Evolutionary conservation across 1,284 basidiomycete species (phyloP), one percentile per base, ranked within the genome.

Genomic region (Baeospora myosura): DNA sequence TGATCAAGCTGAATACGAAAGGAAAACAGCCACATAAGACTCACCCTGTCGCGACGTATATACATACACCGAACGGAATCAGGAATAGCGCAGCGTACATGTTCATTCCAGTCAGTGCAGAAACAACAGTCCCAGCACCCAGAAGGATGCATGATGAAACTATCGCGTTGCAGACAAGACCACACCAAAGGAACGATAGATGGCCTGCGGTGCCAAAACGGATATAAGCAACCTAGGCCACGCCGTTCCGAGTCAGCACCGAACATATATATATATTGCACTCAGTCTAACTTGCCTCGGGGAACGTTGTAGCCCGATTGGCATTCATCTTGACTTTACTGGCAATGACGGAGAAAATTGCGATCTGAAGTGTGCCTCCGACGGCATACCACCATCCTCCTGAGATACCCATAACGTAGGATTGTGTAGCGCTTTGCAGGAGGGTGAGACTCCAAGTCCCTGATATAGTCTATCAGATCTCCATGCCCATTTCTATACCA

Each of bases 101-200:
- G 53, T 72, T 72, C 74, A 83, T 81, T 1, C 79, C 77, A 0
- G 84, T 87, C 18, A 87, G 63, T 0, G 74, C 73, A n/a, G n/a
- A n/a, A 28, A 71, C 73, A 10, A 84, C 79, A 0, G 79, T 80
- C 0, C 78, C 80, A 2, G 71, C 70, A 0, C 80, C 80, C 40
- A 81, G 81, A 45, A 74, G 68, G 55, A 31, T 57, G 26, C 38
- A 30, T 20, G 33, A 35, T 10, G 0, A 76, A 7, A 79, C 75
- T 28, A 82, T 65, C 44, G 81, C 58, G 52, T 78, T 79, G 47
- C 78, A 82, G 0, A 76, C 60, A 20, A 86, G 64, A 2, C 65
- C 78, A 51, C 83, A 86, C 59, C 76, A 78, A 3, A 77, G 69
- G 59, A 85, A 86, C 8, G 78, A 60, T 6, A 79, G 47, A 51